Percentiles rank a stretch among this genome's conserved stretches.
phyloP scores from a whole-genome alignment of 371 early-diverging fungal species.

The Apophysomyces variabilis region DNA sequence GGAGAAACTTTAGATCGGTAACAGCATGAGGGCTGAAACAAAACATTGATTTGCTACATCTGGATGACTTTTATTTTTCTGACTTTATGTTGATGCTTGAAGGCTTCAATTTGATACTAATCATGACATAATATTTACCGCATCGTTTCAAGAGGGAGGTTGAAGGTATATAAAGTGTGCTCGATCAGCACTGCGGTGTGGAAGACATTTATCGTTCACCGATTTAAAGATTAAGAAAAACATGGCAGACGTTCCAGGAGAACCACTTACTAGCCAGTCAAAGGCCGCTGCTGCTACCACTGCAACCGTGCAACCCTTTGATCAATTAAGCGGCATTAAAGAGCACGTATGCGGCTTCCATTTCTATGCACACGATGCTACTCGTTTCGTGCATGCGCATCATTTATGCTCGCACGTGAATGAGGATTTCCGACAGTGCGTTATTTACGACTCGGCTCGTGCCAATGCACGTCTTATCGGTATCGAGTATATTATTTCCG shows the following conservation, averaged over 20 bases:
- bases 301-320: neutral
- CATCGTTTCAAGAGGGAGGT: neutral
- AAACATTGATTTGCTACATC: neutral
- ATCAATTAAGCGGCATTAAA: conserved; percentile 18
- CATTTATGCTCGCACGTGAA: conserved; percentile 52
- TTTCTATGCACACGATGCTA: conserved; percentile 35
- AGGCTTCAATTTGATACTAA: neutral
- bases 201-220: neutral
- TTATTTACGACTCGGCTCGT: conserved; percentile 49
- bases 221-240: neutral
- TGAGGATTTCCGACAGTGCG: conserved; percentile 56
- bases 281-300: conserved; percentile 9
- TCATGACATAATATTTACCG: neutral
- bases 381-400: conserved; percentile 48
- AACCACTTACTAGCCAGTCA: conserved; percentile 5
- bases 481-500: conserved; percentile 61
- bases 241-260: conserved; percentile 5
- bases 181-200: neutral
- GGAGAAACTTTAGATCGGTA: neutral
- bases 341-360: conserved; percentile 38
- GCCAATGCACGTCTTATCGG: conserved; percentile 49
- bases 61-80: too few species aligned
- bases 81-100: too few species aligned
- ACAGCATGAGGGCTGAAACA: too few species aligned
- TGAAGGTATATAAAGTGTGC: too few species aligned